phyloP scores from a whole-genome alignment of 2,329 filamentous ascomycete genomes.

The Orbilia quercus region DNA sequence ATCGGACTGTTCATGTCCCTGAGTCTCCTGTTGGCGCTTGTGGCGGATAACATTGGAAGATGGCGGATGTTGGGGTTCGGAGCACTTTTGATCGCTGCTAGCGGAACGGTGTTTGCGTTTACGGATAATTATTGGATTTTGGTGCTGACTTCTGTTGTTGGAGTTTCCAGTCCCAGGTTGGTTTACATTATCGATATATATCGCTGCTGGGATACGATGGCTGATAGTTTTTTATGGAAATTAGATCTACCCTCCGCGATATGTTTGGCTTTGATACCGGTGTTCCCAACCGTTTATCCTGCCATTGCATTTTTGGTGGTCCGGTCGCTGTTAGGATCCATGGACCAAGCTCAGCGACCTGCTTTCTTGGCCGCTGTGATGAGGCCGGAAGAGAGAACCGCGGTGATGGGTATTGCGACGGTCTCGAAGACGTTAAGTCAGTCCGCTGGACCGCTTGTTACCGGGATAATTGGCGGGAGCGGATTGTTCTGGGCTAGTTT shows the following conservation, averaged over 20 bases:
- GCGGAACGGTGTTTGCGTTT: conserved; percentile 69
- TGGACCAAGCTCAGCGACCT: conserved; percentile 77
- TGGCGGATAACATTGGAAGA: conserved; percentile 71
- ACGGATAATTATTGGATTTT: conserved; percentile 70
- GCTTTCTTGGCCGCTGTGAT: conserved; percentile 77
- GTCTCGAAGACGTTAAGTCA: conserved; percentile 75
- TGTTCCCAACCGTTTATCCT: conserved; percentile 68
- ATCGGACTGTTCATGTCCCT: conserved; percentile 75
- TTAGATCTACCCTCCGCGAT: conserved; percentile 73
- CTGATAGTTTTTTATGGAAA: conserved; percentile 60
- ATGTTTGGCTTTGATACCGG: conserved; percentile 72
- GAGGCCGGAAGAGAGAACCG: conserved; percentile 74
- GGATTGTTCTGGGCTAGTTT: conserved; percentile 73
- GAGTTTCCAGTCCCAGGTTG: conserved; percentile 71
- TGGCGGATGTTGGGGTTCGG: conserved; percentile 69
- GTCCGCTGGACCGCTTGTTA: conserved; percentile 72
- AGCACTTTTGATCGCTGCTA: conserved; percentile 69
- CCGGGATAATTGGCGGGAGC: conserved; percentile 71
- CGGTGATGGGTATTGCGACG: conserved; percentile 77
- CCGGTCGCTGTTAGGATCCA: conserved; percentile 72
- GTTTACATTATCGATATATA: conserved; percentile 18
- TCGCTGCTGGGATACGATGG: too few species aligned
- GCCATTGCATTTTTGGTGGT: conserved; percentile 72
- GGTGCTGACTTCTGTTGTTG: conserved; percentile 70
- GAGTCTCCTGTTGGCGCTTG: conserved; percentile 70